Base-by-base conservation (phyloP, 768 basidiomycete species). In the Lentinula detonsa region DNA sequence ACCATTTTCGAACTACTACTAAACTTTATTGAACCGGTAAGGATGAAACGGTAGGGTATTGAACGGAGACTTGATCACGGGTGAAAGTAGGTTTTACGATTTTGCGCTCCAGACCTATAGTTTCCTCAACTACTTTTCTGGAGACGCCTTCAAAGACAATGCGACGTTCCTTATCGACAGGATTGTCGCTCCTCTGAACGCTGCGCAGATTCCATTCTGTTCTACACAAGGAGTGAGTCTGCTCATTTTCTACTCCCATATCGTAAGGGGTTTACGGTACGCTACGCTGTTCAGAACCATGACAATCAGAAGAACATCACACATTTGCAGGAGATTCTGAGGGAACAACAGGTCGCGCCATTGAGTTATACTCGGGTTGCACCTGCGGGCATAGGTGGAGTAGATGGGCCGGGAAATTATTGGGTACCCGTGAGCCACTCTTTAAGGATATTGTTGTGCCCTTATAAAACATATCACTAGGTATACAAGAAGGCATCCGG, bases 61-160 rank as follows among this genome's bases (percentile, higher is more conserved):
- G 55, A 89, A 90, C 65, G 89, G 89, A 1, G 89, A 91, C 65
- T 71, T 88, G 60, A 85, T 90, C 40, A 90, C 87, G 0, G 89
- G 87, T 28, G 87, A 88, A 72, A 81, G 86, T 86, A 60, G 9
- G 46, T 48, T 3, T 43, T 18, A 18, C 42, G 16, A 43, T 39
- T 39, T 13, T 40, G 11, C 16, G 78, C 18, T 61, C 18, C 39
- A 57, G 18, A 15, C 37, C n/a, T 16, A 40, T 5, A 18, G 34
- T 13, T 10, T 33, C 4, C 16, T 11, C 62, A 33, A 11, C n/a
- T 49, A 18, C 52, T 31, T 59, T 34, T 18, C 34, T 33, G 49
- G 39, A 88, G 87, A 87, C 63, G 85, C 87, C 0, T 85, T 84
- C 70, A 78, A 74, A 51, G 81, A 88, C 62, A 91, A 91, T 63